Evolutionary conservation across 441 rosid genomes (phyloP).

Genomic region (Populus hybrid): DNA sequence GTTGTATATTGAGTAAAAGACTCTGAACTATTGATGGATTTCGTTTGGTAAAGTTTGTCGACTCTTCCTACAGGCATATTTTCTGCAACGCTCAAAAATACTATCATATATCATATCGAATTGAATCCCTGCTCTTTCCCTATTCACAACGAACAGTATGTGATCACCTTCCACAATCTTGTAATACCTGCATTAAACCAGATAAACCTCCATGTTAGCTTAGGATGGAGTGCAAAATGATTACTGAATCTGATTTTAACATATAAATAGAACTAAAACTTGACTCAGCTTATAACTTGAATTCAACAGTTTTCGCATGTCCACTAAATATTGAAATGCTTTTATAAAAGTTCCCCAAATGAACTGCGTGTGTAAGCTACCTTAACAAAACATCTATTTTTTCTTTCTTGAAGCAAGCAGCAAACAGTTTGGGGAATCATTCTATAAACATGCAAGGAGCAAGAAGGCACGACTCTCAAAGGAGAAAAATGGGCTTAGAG

Average conservation of each 20-base stretch:
- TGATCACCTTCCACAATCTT: constrained; percentile 93
- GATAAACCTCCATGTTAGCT: constrained; percentile 6
- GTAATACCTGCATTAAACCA: constrained; percentile 69
- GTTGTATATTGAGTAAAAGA: not conserved
- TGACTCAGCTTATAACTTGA: not conserved
- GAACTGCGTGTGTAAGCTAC: not conserved
- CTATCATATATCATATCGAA: constrained; percentile 82
- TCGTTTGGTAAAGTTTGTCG: constrained; percentile 63
- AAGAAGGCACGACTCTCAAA: not conserved
- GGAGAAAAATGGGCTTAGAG: not conserved
- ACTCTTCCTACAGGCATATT: constrained; percentile 61
- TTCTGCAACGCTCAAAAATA: constrained; percentile 89
- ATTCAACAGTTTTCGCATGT: not conserved
- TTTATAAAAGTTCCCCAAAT: not conserved
- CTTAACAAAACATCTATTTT: not conserved
- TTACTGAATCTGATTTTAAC: not conserved
- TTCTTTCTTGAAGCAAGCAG: not conserved
- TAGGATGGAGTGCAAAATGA: not conserved
- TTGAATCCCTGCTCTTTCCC: constrained; percentile 91
- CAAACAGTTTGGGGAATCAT: not conserved
- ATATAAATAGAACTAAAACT: not conserved
- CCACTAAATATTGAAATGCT: not conserved
- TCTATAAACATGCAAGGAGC: not conserved
- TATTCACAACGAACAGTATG: constrained; percentile 70
- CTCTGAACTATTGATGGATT: constrained; percentile 32